Evolutionary conservation across 2,329 filamentous ascomycete genomes (phyloP).

Genomic region (Fusarium napiforme): DNA sequence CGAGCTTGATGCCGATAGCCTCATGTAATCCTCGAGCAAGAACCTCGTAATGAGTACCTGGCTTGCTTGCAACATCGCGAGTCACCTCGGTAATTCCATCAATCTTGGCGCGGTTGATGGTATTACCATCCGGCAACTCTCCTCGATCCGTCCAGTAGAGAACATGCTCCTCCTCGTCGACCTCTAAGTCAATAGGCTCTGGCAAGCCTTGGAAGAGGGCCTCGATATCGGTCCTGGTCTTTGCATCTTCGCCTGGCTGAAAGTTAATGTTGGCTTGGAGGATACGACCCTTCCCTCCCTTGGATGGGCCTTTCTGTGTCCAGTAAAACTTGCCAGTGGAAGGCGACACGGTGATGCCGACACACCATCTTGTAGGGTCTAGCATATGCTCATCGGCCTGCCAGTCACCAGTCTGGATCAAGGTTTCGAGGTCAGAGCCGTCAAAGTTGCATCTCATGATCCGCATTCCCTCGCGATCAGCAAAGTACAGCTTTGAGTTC

Average conservation of each 20-base stretch:
- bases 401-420: background rate
- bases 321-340: background rate
- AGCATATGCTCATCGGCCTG: background rate
- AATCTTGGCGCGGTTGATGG: background rate
- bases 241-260: fast-evolving
- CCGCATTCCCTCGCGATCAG: constrained; percentile 7
- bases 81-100: fast-evolving
- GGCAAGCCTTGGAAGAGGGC: background rate
- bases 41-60: background rate
- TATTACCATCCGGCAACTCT: background rate
- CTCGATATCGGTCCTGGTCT: constrained; percentile 1
- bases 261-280: background rate
- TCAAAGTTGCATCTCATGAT: background rate
- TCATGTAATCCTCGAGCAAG: background rate
- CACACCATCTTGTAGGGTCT: background rate
- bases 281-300: background rate
- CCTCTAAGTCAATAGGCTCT: background rate
- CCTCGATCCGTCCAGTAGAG: constrained; percentile 12
- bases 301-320: background rate
- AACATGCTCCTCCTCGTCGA: background rate
- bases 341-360: background rate
- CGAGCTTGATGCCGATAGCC: background rate
- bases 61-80: fast-evolving
- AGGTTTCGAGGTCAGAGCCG: background rate
- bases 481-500: background rate